Base-by-base conservation (phyloP, 371 early-diverging fungal genomes). In the Mortierella sp. region DNA sequence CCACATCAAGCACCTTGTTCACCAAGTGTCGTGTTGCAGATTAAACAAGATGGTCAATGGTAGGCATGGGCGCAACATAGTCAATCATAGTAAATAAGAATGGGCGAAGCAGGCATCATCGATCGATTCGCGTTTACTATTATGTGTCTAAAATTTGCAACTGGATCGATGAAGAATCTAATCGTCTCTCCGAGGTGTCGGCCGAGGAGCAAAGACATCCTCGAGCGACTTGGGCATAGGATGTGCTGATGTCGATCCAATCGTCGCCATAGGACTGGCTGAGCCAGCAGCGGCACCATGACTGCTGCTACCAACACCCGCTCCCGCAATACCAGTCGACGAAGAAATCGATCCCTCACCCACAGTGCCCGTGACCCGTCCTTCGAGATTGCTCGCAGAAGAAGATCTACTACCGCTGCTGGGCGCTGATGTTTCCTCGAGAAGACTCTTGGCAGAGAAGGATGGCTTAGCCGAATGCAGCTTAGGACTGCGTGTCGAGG, bases 121-220 rank as follows among this genome's bases (percentile, higher is more conserved):
- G n/a, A n/a, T n/a, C n/a, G n/a, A n/a, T n/a, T n/a, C n/a, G n/a
- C n/a, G n/a, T n/a, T n/a, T n/a, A n/a, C n/a, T 48, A 10, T 19
- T 68, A 48, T 24, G 19, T 47, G 34, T 44, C 58, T 71, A 64
- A 34, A 40, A 29, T 10, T 40, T 39, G 24, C 14, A 24, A 16
- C 11, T 52, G 24, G 10, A 26, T 73, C 22, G 39, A 14, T 34
- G 13, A 43, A 34, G 31, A 52, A 10, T 64, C 39, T 47, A 65
- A 26, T 64, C 65, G 14, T 75, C 76, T 31, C 64, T 69, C 55
- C 64, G 58, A 22, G 70, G 64, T 41, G 44, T 37, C n/a, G 74
- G 19, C 7, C 77, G 81, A 13, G 81, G 81, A 19, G 81, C 77
- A 74, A 81, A 81, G 16, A 81, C 81, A 64, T 81, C 81, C 65